Conservation (phyloP, 2,329 filamentous ascomycete genomes). For the Diaporthe sp. region DNA sequence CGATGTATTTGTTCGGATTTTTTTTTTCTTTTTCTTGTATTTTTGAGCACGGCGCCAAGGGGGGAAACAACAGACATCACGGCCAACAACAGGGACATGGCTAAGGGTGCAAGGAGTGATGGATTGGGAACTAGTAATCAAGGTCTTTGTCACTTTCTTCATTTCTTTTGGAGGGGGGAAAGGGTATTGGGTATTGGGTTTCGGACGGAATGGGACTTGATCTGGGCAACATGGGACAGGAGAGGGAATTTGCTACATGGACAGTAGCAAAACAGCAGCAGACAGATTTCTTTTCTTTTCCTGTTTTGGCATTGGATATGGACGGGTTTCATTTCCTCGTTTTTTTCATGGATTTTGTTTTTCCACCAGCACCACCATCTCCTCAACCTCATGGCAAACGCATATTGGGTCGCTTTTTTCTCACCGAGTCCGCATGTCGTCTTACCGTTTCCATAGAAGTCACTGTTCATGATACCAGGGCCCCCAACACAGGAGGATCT, state of each 20-base stretch:
- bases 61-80: constrained; percentile 12
- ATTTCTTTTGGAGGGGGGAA: background rate
- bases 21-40: background rate
- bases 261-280: constrained; percentile 11
- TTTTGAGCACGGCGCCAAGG: constrained; percentile 30
- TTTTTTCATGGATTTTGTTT: constrained; percentile 36
- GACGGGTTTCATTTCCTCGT: constrained; percentile 12
- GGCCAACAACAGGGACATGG: constrained; percentile 22
- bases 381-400: constrained; percentile 16
- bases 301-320: constrained; percentile 22
- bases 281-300: constrained; percentile 13
- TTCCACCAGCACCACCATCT: background rate
- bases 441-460: constrained; percentile 28
- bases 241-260: background rate
- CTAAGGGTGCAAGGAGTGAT: constrained; percentile 24
- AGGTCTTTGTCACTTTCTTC: background rate
- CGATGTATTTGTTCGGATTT: constrained; percentile 13
- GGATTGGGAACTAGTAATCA: constrained; percentile 16
- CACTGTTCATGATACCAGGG: constrained; percentile 35
- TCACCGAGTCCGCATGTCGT: constrained; percentile 19
- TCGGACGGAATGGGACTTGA: background rate
- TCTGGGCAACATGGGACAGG: constrained; percentile 6
- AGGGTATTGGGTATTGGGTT: background rate
- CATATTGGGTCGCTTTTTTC: constrained; percentile 3
- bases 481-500: constrained; percentile 24